Base-by-base conservation (phyloP, 1,284 basidiomycete species). In the Volvariella surrecta region DNA sequence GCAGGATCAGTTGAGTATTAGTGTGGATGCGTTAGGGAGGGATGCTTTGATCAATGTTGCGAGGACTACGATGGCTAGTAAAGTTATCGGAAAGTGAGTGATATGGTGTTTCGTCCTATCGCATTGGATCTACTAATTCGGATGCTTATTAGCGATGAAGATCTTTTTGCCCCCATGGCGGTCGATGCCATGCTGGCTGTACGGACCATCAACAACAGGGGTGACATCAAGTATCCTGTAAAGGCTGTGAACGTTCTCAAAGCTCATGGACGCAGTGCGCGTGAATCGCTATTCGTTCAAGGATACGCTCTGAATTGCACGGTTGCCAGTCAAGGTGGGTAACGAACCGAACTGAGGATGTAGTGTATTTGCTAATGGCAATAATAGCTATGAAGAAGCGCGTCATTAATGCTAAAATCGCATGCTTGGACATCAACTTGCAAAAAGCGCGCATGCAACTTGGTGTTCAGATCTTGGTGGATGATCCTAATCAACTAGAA, bases 191-290 rank as follows among this genome's bases (percentile, higher is more conserved):
- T 99, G 93, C 77, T 95, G 32, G 88, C 96, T 2, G 96, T 99
- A 50, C 94, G 88, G 71, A 95, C 93, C 3, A 81, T 92, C 52
- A 99, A 99, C 66, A 70, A 82, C 49, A 82, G 93, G 46, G 96
- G 96, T 30, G 96, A 99, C 65, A 87, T 89, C 60, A 99, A 97
- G 67, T 99, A 99, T 67, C 96, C 96, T 6, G 96, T 99, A 55
- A 99, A 99, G 70, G 96, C 96, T 1, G 96, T 99, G 52, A 99
- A 99, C 59, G 82, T 99, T n/a, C 75, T 99, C 56, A 99, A 99
- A 67, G 96, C 96, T 7, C 96, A 99, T 59, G 96, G 96, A 47
- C 86, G 84, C 66, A 95, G 91, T 60, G 92, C 94, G 18, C 79
- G 93, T 51, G 96, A 99, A 63, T 97, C 93, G 31, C 63, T 98